Percentiles rank a stretch among this genome's conserved stretches.
Conservation (phyloP, 2,329 filamentous ascomycete genomes). For the Microdochium trichocladiopsis region DNA sequence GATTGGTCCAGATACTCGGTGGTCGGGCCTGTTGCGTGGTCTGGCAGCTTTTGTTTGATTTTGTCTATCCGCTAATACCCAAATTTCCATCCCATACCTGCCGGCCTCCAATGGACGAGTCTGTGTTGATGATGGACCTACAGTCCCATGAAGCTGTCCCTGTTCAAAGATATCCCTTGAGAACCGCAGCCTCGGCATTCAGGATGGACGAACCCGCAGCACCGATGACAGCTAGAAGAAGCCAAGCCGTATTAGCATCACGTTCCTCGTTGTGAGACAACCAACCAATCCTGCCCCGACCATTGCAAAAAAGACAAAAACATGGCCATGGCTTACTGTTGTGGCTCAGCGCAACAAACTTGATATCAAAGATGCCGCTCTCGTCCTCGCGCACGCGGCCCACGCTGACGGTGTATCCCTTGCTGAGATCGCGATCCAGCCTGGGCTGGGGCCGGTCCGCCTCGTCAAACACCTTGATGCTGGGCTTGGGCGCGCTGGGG, state of each 20-base stretch:
- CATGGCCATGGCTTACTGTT: constrained; percentile 41
- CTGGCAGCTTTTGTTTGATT: background rate
- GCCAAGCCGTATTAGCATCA: constrained; percentile 9
- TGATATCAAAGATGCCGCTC: constrained; percentile 85
- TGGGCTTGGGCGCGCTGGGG: constrained; percentile 72
- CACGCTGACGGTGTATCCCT: constrained; percentile 86
- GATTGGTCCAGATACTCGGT: too few species aligned
- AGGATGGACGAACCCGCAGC: constrained; percentile 94
- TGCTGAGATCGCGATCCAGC: constrained; percentile 76
- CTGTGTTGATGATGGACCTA: too few species aligned
- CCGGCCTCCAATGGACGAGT: too few species aligned
- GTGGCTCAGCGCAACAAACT: constrained; percentile 90
- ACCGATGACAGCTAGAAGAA: constrained; percentile 67
- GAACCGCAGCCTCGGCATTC: constrained; percentile 85
- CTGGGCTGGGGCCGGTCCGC: constrained; percentile 85
- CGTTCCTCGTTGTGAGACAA: background rate
- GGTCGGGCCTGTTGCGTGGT: too few species aligned
- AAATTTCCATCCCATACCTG: background rate
- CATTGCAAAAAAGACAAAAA: background rate
- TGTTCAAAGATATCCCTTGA: constrained; percentile 72
- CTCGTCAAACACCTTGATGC: constrained; percentile 87
- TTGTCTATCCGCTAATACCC: background rate
- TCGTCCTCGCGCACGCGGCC: constrained; percentile 81
- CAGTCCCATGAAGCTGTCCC: background rate
- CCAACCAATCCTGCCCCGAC: background rate